phyloP scores from a whole-genome alignment of 228 moss, liverwort and hornwort genomes.

The Sphagnum fallax region DNA sequence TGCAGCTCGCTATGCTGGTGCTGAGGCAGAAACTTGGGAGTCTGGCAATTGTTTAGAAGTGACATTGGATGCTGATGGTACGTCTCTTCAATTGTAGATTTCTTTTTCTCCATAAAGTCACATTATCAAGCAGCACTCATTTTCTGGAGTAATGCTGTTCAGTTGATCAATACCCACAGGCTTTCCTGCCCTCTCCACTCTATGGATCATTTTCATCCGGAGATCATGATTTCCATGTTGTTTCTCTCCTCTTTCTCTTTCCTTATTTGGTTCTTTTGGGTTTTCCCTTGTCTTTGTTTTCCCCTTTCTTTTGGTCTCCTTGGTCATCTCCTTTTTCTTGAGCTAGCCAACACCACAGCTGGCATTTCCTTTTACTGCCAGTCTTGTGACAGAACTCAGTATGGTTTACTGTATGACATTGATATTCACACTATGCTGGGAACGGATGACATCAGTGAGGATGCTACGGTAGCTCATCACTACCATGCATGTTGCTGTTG shows the following conservation, averaged over 20 bases:
- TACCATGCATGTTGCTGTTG: too few relatives aligned
- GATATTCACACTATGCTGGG: too few relatives aligned
- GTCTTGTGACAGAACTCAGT: slow-evolving; percentile 16
- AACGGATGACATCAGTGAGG: too few relatives aligned
- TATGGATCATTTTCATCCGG: not conserved
- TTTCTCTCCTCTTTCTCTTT: not conserved
- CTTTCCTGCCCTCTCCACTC: too few relatives aligned
- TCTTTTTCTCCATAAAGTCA: not conserved
- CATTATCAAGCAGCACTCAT: not conserved
- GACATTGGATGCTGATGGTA: slow-evolving; percentile 68
- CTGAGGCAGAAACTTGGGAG: slow-evolving; percentile 88
- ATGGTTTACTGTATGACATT: slow-evolving; percentile 41
- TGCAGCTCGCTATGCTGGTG: slow-evolving; percentile 93
- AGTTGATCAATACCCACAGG: too few relatives aligned
- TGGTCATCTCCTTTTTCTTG: not conserved
- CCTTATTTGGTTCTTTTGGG: not conserved
- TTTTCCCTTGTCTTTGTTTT: not conserved
- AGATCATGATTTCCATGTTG: not conserved
- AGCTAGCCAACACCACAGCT: not conserved
- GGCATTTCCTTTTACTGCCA: not conserved
- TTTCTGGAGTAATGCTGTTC: not conserved
- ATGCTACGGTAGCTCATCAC: too few relatives aligned
- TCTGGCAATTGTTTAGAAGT: slow-evolving; percentile 47
- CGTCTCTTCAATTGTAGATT: not conserved
- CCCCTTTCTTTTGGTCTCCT: not conserved